Evolutionary conservation across 768 basidiomycete species (phyloP), one percentile per base, ranked within the genome.

Genomic region (Tulasnella sp.): DNA sequence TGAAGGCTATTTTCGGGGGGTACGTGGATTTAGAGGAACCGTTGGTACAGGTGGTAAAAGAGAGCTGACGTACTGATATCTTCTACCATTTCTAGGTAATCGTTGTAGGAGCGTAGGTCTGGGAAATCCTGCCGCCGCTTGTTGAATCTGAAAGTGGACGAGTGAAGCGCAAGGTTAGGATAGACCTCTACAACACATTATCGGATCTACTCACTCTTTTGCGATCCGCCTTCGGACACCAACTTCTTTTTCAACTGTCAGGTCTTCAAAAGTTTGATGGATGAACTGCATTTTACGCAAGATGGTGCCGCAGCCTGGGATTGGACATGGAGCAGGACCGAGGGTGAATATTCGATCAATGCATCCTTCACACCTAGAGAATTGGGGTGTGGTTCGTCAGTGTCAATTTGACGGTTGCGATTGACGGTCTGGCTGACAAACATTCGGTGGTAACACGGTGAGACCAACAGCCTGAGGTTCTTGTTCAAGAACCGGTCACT

Each of bases 371-470:
- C 98, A 99, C 95, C 96, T 97, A 80, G n/a, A 31, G 56, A 14
- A 62, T 46, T 31, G 19, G 62, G 24, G 36, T 21, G 75, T 1
- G 24, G 56, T 58, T 31, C 19, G 62, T 68, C 62, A 68, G 62
- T 68, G 31, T 27, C n/a, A 12, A 10, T 34, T 31, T 12, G 4
- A n/a, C 27, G 2, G 12, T 14, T 12, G 62, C 3, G 2, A 44
- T 14, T 74, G 44, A 6, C 34, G 21, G 5, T 40, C 19, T 2
- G 71, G 44, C 31, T 44, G 44, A 81, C 84, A 81, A 82, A 96
- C 98, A 99, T 97, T 89, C 98, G 98, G 86, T 99, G 98, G 85
- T 98, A 99, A 85, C 98, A 99, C 21, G 95, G 92, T 85, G 94
- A 96, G 82, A 99, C 96, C 74, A 99, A 89, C 52, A 99, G 88